Evolutionary conservation across 2,329 filamentous ascomycete genomes (phyloP).

Genomic region (Chaetomiaceae sp.): DNA sequence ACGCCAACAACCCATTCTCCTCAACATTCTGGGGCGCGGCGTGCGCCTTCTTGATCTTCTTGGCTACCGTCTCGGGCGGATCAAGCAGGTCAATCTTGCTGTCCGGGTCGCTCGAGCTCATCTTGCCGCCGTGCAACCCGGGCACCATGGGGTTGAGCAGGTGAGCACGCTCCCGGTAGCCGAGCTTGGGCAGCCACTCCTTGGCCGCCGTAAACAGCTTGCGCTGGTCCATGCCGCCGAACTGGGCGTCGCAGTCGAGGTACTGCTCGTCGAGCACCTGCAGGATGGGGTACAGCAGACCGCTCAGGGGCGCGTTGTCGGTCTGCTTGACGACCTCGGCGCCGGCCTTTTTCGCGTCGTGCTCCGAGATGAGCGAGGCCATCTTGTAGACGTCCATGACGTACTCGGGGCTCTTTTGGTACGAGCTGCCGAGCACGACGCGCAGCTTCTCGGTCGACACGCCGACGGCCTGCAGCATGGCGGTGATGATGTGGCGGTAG

Average conservation of each 20-base stretch:
- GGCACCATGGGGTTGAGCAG: conserved; percentile 72
- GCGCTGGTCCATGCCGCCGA: conserved; percentile 81
- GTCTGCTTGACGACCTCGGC: conserved; percentile 94
- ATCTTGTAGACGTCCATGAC: conserved; percentile 86
- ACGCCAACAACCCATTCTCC: conserved; percentile 80
- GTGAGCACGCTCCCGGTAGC: conserved; percentile 68
- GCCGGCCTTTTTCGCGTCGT: conserved; percentile 84
- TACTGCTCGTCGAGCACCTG: conserved; percentile 90
- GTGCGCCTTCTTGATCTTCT: conserved; percentile 83
- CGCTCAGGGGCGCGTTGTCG: conserved; percentile 67
- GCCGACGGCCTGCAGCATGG: conserved; percentile 70
- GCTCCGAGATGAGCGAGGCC: conserved; percentile 64
- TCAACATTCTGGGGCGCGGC: conserved; percentile 72
- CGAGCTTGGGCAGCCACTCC: conserved; percentile 79
- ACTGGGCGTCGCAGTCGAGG: conserved; percentile 81
- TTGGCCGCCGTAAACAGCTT: conserved; percentile 86
- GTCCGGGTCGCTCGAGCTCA: conserved; percentile 72
- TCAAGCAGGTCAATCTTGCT: conserved; percentile 96
- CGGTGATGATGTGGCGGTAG: conserved; percentile 73
- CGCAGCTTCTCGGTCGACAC: conserved; percentile 74
- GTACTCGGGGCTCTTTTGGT: conserved; percentile 70
- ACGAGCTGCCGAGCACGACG: conserved; percentile 80
- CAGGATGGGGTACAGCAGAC: conserved; percentile 78
- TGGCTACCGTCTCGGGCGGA: conserved; percentile 64
- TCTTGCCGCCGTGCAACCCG: conserved; percentile 79